Percentiles rank a stretch among this genome's conserved stretches.
Conservation (phyloP, 805 yeast genomes). For the Spencermartinsiella europaea region DNA sequence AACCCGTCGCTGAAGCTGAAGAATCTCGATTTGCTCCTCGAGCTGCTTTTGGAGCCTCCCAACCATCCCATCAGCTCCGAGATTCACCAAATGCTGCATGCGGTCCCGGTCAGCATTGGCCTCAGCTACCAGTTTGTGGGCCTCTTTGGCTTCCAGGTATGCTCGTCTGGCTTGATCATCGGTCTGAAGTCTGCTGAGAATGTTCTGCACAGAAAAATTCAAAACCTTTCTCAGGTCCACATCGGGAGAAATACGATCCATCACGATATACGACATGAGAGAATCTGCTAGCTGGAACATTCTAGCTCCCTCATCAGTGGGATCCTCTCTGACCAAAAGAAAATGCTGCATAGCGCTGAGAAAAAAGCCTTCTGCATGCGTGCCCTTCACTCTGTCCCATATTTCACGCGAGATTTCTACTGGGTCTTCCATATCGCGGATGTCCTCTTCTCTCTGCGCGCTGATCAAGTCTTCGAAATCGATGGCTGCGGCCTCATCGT, state of each 20-base stretch:
- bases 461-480: conserved; percentile 46
- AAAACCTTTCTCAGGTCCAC: conserved; percentile 59
- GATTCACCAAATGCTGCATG: conserved; percentile 56
- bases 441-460: conserved; percentile 38
- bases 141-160: conserved; percentile 48
- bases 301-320: conserved; percentile 40
- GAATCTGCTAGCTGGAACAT: conserved; percentile 61
- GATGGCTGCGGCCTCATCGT: conserved; percentile 48
- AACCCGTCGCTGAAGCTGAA: conserved; percentile 55
- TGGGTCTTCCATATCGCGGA: conserved; percentile 64
- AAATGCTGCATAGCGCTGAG: conserved; percentile 63
- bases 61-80: conserved; percentile 75
- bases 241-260: conserved; percentile 40
- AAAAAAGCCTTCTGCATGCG: conserved; percentile 55
- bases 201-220: conserved; percentile 68
- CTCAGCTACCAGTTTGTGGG: conserved; percentile 48
- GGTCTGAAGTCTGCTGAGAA: conserved; percentile 68
- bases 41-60: conserved; percentile 56
- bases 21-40: conserved; percentile 55
- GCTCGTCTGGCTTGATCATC: conserved; percentile 84
- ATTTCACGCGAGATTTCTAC: conserved; percentile 58
- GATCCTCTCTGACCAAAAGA: conserved; percentile 39
- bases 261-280: conserved; percentile 55
- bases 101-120: conserved; percentile 57
- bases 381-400: conserved; percentile 52